Percentiles rank a stretch among this genome's conserved stretches.
phyloP scores from a whole-genome alignment of 345 rosid species.

The Lumnitzera littorea region DNA sequence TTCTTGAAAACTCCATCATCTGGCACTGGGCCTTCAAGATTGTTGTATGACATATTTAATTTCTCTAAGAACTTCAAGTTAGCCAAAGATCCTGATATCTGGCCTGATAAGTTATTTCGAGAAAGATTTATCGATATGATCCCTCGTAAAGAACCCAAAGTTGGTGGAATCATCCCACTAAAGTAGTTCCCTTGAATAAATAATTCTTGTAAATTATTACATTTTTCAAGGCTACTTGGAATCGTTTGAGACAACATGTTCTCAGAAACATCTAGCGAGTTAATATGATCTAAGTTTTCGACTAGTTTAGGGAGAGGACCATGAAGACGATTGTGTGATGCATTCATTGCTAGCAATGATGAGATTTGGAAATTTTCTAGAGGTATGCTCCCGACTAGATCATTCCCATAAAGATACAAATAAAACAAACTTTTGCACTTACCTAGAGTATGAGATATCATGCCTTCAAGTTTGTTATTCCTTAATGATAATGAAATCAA shows the following conservation, averaged over 20 bases:
- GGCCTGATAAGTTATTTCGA: slow-evolving; percentile 15
- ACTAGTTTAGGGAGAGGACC: slow-evolving; percentile 10
- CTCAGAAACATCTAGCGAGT: slow-evolving; percentile 10
- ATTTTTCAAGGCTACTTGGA: slow-evolving; percentile 10
- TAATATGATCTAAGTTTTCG: slow-evolving; percentile 8
- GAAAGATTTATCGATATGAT: slow-evolving; percentile 14
- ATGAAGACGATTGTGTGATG: slow-evolving; percentile 15
- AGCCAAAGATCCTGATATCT: slow-evolving; percentile 11
- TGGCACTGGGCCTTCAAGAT: slow-evolving; percentile 20
- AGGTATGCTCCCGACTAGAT: slow-evolving; percentile 19
- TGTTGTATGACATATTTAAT: slow-evolving; percentile 20
- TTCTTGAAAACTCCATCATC: slow-evolving; percentile 16
- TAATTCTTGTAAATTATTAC: slow-evolving; percentile 1
- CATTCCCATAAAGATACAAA: slow-evolving; percentile 15
- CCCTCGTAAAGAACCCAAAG: slow-evolving; percentile 12
- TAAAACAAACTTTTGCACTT: not conserved
- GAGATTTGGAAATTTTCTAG: slow-evolving; percentile 9
- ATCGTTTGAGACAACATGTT: slow-evolving; percentile 18
- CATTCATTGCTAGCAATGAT: slow-evolving; percentile 4
- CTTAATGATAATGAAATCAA: slow-evolving; percentile 1
- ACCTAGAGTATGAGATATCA: slow-evolving; percentile 17
- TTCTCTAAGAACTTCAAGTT: not conserved
- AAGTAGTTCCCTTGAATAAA: slow-evolving; percentile 11
- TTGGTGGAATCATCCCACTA: slow-evolving; percentile 11
- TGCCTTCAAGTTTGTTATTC: slow-evolving; percentile 11